Percentiles rank a stretch among this genome's conserved stretches.
Evolutionary conservation across 192 early-diverging fungal species (phyloP).

Genomic region (Podila clonocystis): DNA sequence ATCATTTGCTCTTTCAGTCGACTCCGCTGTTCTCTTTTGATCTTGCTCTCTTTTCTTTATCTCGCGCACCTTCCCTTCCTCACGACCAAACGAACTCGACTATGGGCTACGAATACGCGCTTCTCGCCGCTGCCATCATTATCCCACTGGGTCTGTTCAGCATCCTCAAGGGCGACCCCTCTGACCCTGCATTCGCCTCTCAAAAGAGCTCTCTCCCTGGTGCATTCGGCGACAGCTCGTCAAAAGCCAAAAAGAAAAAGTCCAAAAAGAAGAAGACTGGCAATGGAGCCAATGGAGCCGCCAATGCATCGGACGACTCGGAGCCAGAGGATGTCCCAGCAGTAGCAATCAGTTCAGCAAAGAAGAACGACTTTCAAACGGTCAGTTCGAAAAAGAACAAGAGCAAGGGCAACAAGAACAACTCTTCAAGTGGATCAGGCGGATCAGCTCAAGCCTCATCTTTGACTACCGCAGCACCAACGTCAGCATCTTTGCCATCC

Average conservation of each 20-base stretch:
- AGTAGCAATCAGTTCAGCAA: not conserved
- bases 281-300: slow-evolving; percentile 2
- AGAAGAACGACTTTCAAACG: slow-evolving; percentile 2
- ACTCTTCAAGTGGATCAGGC: not conserved
- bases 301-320: slow-evolving; percentile 30
- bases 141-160: slow-evolving; percentile 34
- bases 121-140: slow-evolving; percentile 37
- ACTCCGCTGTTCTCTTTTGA: no score
- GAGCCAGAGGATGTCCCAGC: slow-evolving; percentile 20
- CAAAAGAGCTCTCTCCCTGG: slow-evolving; percentile 33
- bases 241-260: slow-evolving; percentile 51
- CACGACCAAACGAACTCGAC: not conserved
- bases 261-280: slow-evolving; percentile 28
- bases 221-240: slow-evolving; percentile 15
- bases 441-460: not conserved
- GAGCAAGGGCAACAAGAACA: not conserved
- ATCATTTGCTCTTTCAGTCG: no score
- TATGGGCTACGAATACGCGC: slow-evolving; percentile 47
- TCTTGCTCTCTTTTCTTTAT: not conserved
- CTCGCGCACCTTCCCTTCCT: not conserved
- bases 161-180: slow-evolving; percentile 24
- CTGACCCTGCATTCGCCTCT: not conserved
- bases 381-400: slow-evolving; percentile 11
- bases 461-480: not conserved
- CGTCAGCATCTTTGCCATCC: no score